Evolutionary conservation across 306 rosid species (phyloP).

Genomic region (Ammopiptanthus mongolicus): DNA sequence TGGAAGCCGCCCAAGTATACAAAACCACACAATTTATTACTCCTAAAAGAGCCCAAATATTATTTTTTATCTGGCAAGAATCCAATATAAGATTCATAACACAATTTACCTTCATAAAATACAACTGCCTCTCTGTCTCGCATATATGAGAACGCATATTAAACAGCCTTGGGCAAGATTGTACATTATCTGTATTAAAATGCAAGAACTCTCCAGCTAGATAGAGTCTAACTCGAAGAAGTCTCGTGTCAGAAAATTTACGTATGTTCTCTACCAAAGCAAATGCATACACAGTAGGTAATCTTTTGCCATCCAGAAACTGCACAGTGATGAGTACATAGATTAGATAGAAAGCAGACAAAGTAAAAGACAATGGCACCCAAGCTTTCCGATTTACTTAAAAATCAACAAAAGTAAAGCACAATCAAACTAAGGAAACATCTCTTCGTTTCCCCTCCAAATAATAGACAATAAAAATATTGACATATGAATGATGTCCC

Average conservation of each 20-base stretch:
- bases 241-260: constrained; percentile 31
- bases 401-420: not conserved
- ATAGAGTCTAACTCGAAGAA: constrained; percentile 65
- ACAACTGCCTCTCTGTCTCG: constrained; percentile 48
- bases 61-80: not conserved
- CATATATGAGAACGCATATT: constrained; percentile 51
- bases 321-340: constrained; percentile 27
- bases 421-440: not conserved
- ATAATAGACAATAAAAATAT: not conserved
- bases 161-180: constrained; percentile 53
- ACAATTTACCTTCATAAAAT: constrained; percentile 65
- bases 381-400: not conserved
- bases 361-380: not conserved
- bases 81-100: not conserved
- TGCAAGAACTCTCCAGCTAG: constrained; percentile 61
- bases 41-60: not conserved
- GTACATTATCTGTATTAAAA: constrained; percentile 33
- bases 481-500: not conserved
- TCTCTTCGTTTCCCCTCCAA: not conserved
- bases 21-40: not conserved
- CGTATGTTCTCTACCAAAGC: constrained; percentile 74
- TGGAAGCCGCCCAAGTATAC: not conserved
- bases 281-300: constrained; percentile 71
- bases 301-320: constrained; percentile 41
- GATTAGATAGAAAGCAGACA: not conserved